Evolutionary conservation across 129 eudicot species (phyloP), one percentile per base, ranked within the genome.

Genomic region (Mikania micrantha): DNA sequence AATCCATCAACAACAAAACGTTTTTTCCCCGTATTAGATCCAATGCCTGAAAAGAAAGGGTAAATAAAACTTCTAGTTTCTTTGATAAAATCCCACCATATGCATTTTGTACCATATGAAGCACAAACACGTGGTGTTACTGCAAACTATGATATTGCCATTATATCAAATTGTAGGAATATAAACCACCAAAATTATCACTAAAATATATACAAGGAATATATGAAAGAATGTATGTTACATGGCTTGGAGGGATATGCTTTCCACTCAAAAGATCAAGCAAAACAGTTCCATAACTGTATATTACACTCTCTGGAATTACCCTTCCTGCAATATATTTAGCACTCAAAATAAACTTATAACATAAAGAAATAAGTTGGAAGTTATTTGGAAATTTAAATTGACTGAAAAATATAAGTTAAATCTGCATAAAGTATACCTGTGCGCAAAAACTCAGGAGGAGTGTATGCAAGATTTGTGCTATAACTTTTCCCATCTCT

Each of bases 401-500:
- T 0, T 7, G 22, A 3, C 65, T n/a, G 32, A 36, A 61, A 45
- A 19, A 61, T 19, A 38, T 36, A 31, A 12, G 9, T 54, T 11
- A 11, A 4, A 25, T 12, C 19, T 25, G 9, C 27, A 54, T 12
- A 25, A 54, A 42, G 70, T 64, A 8, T 92, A 93, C 98, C 98
- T 35, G 98, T 93, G 32, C 98, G 85, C 65, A 93, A 77, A 78
- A 93, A 93, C 78, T 93, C 98, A 1, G 98, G 98, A 12, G 98
- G 98, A 36, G 98, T 93, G 67, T 93, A 93, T 9, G 98, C 98
- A 44, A 93, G 83, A 80, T 93, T 93, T 47, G 98, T 93, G 81
- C 98, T 93, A 57, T 93, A 93, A 67, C 98, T 93, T 78, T 93
- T 93, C 75, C 98, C 98, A 63, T 93, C 98, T 61, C 98, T 77